These are phyloP conservation scores for Metschnikowia noctiluminum DNA, from an alignment of 805 yeast species.

Conservation along the genomic window DNA sequence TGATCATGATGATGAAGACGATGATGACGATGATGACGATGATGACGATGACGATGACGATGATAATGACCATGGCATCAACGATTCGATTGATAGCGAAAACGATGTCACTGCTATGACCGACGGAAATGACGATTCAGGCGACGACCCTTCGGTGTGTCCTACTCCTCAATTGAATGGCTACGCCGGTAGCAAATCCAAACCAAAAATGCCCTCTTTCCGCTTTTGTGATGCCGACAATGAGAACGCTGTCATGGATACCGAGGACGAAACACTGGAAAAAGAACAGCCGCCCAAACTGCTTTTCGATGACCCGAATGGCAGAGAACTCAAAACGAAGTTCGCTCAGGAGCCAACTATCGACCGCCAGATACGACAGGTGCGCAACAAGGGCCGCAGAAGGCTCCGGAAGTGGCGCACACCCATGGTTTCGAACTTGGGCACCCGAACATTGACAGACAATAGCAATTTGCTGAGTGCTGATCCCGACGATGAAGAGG, in stretches of 20 bases:
- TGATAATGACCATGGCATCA: not conserved
- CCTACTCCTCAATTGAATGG: not conserved
- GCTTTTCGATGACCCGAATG: not conserved
- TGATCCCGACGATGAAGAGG: slow-evolving; percentile 19
- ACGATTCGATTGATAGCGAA: slow-evolving; percentile 16
- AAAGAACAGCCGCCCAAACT: not conserved
- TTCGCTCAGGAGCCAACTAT: slow-evolving; percentile 16
- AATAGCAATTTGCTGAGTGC: slow-evolving; percentile 13
- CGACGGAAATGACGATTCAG: slow-evolving; percentile 7
- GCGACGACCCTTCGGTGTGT: not conserved
- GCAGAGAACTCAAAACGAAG: slow-evolving; percentile 9
- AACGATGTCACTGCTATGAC: slow-evolving; percentile 1
- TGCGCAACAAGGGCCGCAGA: slow-evolving; percentile 3
- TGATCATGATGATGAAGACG: slow-evolving; percentile 5
- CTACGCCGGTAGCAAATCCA: not conserved
- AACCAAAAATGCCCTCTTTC: not conserved
- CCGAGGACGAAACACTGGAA: slow-evolving; percentile 2
- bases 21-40: slow-evolving; percentile 3
- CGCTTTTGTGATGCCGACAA: not conserved
- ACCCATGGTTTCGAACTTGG: slow-evolving; percentile 10
- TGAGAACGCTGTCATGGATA: slow-evolving; percentile 11
- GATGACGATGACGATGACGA: not conserved
- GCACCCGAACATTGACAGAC: slow-evolving; percentile 12
- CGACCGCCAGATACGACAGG: slow-evolving; percentile 12
- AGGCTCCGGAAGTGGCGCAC: slow-evolving; percentile 18